Conservation (phyloP, 1,139 yeast species). For the Debaryomycetaceae sp. region DNA sequence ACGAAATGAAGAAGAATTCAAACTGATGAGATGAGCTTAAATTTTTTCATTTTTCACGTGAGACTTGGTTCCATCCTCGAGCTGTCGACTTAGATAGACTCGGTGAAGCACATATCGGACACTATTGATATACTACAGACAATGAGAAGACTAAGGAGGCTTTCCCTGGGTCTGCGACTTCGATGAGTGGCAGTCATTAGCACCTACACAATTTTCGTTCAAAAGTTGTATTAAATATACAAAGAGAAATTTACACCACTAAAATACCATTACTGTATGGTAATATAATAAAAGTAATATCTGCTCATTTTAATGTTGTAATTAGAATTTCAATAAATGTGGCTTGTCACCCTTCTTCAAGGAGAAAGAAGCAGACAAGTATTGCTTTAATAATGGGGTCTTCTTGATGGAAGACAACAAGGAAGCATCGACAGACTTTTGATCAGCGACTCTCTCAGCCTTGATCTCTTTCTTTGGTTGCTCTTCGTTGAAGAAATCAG, state of each 20-base stretch:
- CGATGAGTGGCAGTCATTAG: too few species aligned
- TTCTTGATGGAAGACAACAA: slow-evolving; percentile 92
- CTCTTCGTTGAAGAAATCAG: slow-evolving; percentile 90
- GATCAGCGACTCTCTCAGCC: slow-evolving; percentile 97
- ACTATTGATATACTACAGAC: too few species aligned
- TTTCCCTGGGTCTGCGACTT: too few species aligned
- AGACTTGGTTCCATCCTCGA: background rate
- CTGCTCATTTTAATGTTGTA: slow-evolving; percentile 11
- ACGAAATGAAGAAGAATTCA: background rate
- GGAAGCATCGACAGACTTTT: slow-evolving; percentile 94
- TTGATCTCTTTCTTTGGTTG: slow-evolving; percentile 83
- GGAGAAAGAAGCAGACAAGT: slow-evolving; percentile 95
- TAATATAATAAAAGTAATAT: slow-evolving; percentile 9
- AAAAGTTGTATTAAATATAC: slow-evolving; percentile 34
- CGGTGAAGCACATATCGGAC: too few species aligned
- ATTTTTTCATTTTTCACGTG: background rate
- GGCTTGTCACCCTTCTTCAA: slow-evolving; percentile 99
- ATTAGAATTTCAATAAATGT: slow-evolving; percentile 95
- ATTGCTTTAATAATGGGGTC: slow-evolving; percentile 97
- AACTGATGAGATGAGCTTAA: slow-evolving; percentile 6
- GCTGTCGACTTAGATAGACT: background rate
- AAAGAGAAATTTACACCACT: slow-evolving; percentile 22
- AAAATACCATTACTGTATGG: slow-evolving; percentile 10
- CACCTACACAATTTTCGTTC: background rate
- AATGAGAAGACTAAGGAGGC: too few species aligned